Evolutionary conservation across 140 eudicot species (phyloP).

Genomic region (Flaveria floridana): DNA sequence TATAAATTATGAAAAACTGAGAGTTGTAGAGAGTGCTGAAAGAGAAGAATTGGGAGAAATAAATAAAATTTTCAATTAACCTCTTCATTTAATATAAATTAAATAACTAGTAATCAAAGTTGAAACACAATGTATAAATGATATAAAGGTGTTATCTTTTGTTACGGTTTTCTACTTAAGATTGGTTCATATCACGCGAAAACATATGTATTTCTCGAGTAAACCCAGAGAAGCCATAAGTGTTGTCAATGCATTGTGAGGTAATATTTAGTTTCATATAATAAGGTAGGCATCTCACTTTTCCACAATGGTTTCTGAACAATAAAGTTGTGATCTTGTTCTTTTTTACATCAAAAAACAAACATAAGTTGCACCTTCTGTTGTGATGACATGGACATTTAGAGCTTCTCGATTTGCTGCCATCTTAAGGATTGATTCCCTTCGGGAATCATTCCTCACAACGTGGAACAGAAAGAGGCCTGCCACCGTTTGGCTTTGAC

Average conservation of each 20-base stretch:
- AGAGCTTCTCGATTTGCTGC: constrained; percentile 27
- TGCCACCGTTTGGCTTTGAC: constrained; percentile 67
- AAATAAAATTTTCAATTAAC: no score
- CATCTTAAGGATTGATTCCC: constrained; percentile 40
- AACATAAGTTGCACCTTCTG: constrained; percentile 37
- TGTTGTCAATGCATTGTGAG: constrained; percentile 6
- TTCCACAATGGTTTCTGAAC: constrained; percentile 29
- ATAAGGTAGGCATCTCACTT: constrained; percentile 14
- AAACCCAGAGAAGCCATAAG: not conserved
- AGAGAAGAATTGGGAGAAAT: no score
- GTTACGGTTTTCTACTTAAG: no score
- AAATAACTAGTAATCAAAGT: no score
- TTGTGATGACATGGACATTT: constrained; percentile 32
- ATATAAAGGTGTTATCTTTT: no score
- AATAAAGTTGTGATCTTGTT: constrained; percentile 25
- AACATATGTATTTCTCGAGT: no score
- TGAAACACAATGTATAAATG: no score
- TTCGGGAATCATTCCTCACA: constrained; percentile 42
- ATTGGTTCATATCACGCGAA: no score
- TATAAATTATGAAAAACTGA: no score
- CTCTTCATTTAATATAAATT: no score
- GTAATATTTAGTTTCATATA: constrained; percentile 21
- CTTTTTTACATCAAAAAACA: constrained; percentile 26
- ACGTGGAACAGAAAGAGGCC: constrained; percentile 45
- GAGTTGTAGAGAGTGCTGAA: no score